These are phyloP conservation scores for Phytopythium montanum DNA, from an alignment of 352 stramenopile genomes.

Conservation along the genomic window DNA sequence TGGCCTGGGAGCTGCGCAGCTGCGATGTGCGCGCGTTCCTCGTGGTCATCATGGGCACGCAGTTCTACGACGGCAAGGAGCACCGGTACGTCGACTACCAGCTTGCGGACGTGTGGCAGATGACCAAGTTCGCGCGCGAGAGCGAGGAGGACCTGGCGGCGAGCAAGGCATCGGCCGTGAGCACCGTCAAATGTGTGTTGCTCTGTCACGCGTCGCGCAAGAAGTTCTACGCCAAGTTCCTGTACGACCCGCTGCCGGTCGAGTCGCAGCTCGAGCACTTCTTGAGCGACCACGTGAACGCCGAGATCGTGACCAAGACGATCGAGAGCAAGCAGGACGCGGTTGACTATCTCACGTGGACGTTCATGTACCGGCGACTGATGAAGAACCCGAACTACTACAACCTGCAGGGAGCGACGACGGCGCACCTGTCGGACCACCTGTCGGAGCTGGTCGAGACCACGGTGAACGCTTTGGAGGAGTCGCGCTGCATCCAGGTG, in stretches of 20 bases:
- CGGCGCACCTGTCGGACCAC: slow-evolving; percentile 96
- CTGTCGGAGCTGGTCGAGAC: slow-evolving; percentile 98
- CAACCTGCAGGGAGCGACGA: slow-evolving; percentile 92
- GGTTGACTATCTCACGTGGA: slow-evolving; percentile 99
- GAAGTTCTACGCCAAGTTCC: slow-evolving; percentile 97
- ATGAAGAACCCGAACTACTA: slow-evolving; percentile 99
- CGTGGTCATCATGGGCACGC: slow-evolving; percentile 97
- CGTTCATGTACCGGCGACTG: slow-evolving; percentile 98
- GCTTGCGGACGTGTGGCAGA: slow-evolving; percentile 97
- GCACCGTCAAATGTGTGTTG: slow-evolving; percentile 92
- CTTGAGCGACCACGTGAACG: slow-evolving; percentile 98
- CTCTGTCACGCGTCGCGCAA: slow-evolving; percentile 98
- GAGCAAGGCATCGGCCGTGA: background rate
- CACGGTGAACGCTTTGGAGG: slow-evolving; percentile 95
- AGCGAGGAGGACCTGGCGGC: slow-evolving; percentile 30
- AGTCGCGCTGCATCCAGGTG: slow-evolving; percentile 95
- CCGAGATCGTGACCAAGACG: slow-evolving; percentile 98
- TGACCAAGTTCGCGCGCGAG: slow-evolving; percentile 90
- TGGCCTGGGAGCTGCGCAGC: slow-evolving; percentile 91
- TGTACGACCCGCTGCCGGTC: slow-evolving; percentile 99
- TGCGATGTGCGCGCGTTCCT: slow-evolving; percentile 83
- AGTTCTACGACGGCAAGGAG: slow-evolving; percentile 96
- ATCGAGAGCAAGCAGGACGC: slow-evolving; percentile 99
- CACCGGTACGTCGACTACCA: slow-evolving; percentile 97
- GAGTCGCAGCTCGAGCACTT: slow-evolving; percentile 98